Conservation (phyloP, 805 yeast genomes). For the Cyberlindnera amylophila region DNA sequence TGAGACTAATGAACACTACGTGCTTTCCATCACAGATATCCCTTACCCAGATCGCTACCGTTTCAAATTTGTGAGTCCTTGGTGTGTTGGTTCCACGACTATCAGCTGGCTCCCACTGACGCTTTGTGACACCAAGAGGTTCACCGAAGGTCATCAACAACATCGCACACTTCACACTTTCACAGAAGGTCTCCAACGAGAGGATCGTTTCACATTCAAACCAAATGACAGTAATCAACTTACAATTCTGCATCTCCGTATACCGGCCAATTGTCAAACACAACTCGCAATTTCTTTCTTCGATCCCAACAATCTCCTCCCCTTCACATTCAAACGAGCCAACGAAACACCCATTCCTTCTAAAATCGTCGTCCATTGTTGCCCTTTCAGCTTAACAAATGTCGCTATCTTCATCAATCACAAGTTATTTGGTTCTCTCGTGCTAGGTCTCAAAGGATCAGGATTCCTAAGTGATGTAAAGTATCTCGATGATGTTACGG, state of each 20-base stretch:
- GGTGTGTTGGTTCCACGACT: conserved; percentile 19
- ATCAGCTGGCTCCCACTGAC: conserved; percentile 12
- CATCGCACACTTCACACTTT: not conserved
- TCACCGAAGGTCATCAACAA: conserved; percentile 1
- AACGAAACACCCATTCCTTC: conserved; percentile 15
- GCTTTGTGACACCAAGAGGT: conserved; percentile 5
- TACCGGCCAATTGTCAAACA: conserved; percentile 3
- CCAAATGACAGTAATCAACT: conserved; percentile 15
- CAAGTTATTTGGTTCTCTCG: conserved; percentile 19
- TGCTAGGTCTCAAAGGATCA: conserved; percentile 14
- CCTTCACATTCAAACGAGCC: conserved; percentile 12
- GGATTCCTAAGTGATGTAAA: conserved; percentile 25
- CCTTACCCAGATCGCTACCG: conserved; percentile 14
- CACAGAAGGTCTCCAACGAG: conserved; percentile 6
- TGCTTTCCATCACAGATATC: conserved; percentile 18
- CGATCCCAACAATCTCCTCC: conserved; percentile 7
- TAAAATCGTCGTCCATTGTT: conserved; percentile 20
- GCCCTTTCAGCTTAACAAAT: conserved; percentile 30
- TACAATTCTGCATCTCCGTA: conserved; percentile 18
- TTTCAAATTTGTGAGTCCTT: conserved; percentile 16
- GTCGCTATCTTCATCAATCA: conserved; percentile 26
- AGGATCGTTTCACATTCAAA: conserved; percentile 18
- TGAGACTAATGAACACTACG: conserved; percentile 11
- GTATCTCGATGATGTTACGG: conserved; percentile 27
- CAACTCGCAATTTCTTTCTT: conserved; percentile 12